phyloP scores from a whole-genome alignment of 495 filamentous ascomycete species.

The Elaphomyces granulatus region DNA sequence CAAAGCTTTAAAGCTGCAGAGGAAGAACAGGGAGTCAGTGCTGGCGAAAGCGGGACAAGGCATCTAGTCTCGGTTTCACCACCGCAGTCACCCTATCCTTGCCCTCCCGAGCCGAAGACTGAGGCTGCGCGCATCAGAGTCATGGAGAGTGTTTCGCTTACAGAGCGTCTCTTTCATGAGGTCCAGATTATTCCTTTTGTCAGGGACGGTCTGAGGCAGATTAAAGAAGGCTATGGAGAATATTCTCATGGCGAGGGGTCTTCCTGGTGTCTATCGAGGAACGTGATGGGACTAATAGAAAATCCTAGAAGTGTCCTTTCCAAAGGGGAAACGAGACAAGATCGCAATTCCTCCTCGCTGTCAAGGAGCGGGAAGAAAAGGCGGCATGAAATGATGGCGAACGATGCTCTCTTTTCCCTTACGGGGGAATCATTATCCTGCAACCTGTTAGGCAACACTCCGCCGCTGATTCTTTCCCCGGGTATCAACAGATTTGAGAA shows the following conservation, averaged over 20 bases:
- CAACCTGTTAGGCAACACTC: too few species aligned
- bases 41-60: constrained; percentile 2
- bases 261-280: constrained; percentile 31
- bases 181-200: constrained; percentile 19
- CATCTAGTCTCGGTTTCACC: constrained; percentile 21
- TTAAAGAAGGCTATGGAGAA: constrained; percentile 10
- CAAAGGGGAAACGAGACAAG: too few species aligned
- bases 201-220: constrained; percentile 13
- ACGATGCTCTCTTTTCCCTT: too few species aligned
- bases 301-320: too few species aligned
- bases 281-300: constrained; percentile 4
- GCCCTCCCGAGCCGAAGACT: constrained; percentile 29
- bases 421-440: too few species aligned
- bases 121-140: constrained; percentile 24
- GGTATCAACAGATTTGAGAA: constrained; percentile 18
- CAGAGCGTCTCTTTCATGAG: constrained; percentile 19
- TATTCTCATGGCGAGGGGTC: not conserved
- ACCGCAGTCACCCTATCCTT: constrained; percentile 19
- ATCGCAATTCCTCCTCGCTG: too few species aligned
- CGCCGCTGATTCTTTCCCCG: constrained; percentile 24
- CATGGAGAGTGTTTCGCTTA: constrained; percentile 16
- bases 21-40: not conserved
- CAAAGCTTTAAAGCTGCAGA: not conserved
- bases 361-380: too few species aligned
- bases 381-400: too few species aligned